Conservation (phyloP, 2,329 filamentous ascomycete species). For the Pseudopyrenochaeta lycopersici region DNA sequence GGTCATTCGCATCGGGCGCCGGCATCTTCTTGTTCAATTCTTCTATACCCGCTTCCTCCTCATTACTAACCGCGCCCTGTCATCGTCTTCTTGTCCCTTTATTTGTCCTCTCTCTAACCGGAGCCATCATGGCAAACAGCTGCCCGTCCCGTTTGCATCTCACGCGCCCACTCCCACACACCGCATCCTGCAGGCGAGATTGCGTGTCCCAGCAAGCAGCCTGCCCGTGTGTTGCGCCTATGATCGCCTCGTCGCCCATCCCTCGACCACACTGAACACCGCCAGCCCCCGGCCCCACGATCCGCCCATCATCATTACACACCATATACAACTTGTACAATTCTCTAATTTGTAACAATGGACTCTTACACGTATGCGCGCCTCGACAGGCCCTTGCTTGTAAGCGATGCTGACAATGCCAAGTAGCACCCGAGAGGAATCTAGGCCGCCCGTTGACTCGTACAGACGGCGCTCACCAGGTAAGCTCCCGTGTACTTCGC, state of each 20-base stretch:
- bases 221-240: constrained; percentile 21
- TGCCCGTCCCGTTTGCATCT: constrained; percentile 40
- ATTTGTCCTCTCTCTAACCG: constrained; percentile 51
- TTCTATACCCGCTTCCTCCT: constrained; percentile 22
- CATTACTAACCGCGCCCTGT: constrained; percentile 37
- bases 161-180: constrained; percentile 30
- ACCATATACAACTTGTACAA: not conserved
- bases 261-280: constrained; percentile 18
- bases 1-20: constrained; percentile 41
- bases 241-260: constrained; percentile 24
- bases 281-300: constrained; percentile 7
- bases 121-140: constrained; percentile 55
- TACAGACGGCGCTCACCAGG: constrained; percentile 73
- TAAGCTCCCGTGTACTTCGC: constrained; percentile 53
- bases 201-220: constrained; percentile 25
- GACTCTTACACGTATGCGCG: constrained; percentile 50
- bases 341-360: constrained; percentile 29
- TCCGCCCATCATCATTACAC: not conserved
- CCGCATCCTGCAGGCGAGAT: constrained; percentile 36
- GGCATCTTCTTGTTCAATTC: constrained; percentile 38
- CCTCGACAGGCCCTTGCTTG: not conserved
- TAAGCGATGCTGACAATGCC: constrained; percentile 21
- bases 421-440: constrained; percentile 60
- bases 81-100: constrained; percentile 40
- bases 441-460: constrained; percentile 58